Base-by-base conservation (phyloP, 1,139 yeast genomes). In the Blastobotrys serpentis region DNA sequence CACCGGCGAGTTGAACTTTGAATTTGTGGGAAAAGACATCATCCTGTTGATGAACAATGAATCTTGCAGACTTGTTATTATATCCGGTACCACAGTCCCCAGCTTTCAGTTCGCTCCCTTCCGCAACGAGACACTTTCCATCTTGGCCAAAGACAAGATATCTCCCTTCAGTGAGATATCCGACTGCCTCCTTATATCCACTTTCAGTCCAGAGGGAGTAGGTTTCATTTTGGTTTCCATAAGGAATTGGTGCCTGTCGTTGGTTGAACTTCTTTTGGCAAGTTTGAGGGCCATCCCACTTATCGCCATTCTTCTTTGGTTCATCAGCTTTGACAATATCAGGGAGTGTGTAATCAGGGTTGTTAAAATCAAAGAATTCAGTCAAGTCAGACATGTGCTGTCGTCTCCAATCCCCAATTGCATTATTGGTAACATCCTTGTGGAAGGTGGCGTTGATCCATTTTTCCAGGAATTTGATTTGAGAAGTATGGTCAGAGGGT, bases 401-500 rank as follows among this genome's bases (percentile, higher is more conserved):
- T 25, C 63, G 53, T 43, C 64, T 45, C 64, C 64, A 60, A 22
- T 49, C 49, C 38, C 45, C 50, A 48, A 60, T 56, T 6, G 49
- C 52, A 17, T 42, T 50, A n/a, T 52, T 39, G 5, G 46, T 46
- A 38, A 59, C 33, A 17, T 50, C 39, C 51, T 57, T 55, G 32
- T 56, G 55, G 23, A 45, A 44, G 8, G 57, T 40, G 14, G 49
- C 55, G 29, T 47, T 29, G 19, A 45, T 49, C 60, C 60, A 56
- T 41, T 52, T 18, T 34, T 60, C 64, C 11, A 59, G 42, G 47
- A 60, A 59, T 50, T 57, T 34, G 13, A 60, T 49, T 50, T 59
- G 63, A 8, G 64, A 60, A 33, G 50, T 57, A 51, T 60, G 64
- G 46, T 60, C 64, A 13, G 58, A 30, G 10, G 64, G 62, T 25